These are phyloP conservation scores for Yamadazyma conglobata DNA, from an alignment of 1,139 yeast species.

Conservation along the genomic window DNA sequence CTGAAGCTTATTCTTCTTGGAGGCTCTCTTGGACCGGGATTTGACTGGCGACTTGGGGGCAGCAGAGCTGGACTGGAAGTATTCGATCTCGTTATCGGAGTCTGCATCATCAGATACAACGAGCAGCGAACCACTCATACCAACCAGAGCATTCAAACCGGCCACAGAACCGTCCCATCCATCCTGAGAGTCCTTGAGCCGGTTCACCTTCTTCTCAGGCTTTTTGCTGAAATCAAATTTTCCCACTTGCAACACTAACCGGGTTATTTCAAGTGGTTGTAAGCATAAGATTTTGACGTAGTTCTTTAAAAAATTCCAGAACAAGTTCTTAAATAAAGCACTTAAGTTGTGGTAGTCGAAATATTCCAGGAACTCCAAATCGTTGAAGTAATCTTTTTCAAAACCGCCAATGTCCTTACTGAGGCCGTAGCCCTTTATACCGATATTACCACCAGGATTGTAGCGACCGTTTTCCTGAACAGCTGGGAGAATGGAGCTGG, in stretches of 20 bases:
- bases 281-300: constrained; percentile 65
- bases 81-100: constrained; percentile 52
- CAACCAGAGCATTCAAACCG: neutral
- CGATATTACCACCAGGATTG: constrained; percentile 16
- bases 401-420: constrained; percentile 6
- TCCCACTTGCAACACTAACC: constrained; percentile 80
- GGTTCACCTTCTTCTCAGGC: constrained; percentile 3
- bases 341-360: constrained; percentile 56
- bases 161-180: too few relatives aligned
- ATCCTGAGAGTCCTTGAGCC: constrained; percentile 1
- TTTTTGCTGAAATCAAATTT: constrained; percentile 34
- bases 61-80: constrained; percentile 34
- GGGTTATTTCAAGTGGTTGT: constrained; percentile 87
- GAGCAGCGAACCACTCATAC: neutral
- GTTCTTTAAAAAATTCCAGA: constrained; percentile 60
- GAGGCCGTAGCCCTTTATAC: constrained; percentile 12
- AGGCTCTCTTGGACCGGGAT: constrained; percentile 6
- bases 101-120: constrained; percentile 15
- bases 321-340: constrained; percentile 51
- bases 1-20: constrained; percentile 34
- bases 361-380: constrained; percentile 66
- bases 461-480: constrained; percentile 14
- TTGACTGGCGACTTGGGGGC: neutral
- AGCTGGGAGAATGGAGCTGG: constrained; percentile 15
- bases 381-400: constrained; percentile 52